Percentiles rank a stretch among this genome's conserved stretches.
Conservation (phyloP, 345 rosid genomes). For the Heritiera littoralis region DNA sequence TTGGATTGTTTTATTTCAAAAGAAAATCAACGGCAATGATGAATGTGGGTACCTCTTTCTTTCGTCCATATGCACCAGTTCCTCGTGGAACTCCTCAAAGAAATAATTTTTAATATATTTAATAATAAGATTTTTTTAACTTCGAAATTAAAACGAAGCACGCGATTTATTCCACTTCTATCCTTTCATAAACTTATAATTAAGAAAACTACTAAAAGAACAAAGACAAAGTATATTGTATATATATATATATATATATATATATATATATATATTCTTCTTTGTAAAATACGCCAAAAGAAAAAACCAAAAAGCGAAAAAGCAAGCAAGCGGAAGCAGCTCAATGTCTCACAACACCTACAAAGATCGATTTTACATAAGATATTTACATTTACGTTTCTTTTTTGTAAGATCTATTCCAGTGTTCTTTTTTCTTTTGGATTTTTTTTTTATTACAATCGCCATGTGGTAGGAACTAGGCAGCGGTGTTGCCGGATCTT, state of each 20-base stretch:
- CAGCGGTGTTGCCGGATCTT: slow-evolving; percentile 74
- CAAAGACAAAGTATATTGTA: too few species aligned
- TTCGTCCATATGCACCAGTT: background rate
- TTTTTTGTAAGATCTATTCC: background rate
- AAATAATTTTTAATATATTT: too few species aligned
- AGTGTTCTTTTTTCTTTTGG: background rate
- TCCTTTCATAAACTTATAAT: too few species aligned
- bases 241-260: too few species aligned
- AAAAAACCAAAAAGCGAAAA: background rate
- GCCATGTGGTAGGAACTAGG: slow-evolving; percentile 26
- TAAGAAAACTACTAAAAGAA: too few species aligned
- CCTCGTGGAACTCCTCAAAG: background rate
- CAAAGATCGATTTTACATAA: background rate
- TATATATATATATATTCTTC: too few species aligned
- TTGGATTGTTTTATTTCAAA: background rate
- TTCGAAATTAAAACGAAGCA: too few species aligned
- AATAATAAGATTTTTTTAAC: too few species aligned
- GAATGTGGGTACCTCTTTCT: background rate
- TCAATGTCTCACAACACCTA: background rate
- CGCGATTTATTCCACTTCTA: too few species aligned
- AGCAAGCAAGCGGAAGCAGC: background rate
- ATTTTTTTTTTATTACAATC: background rate
- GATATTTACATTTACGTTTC: slow-evolving; percentile 13
- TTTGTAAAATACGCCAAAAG: slow-evolving; percentile 1
- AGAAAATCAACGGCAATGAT: background rate